Base-by-base conservation (phyloP, 1,284 basidiomycete genomes). In the Ustilago bromivora region DNA sequence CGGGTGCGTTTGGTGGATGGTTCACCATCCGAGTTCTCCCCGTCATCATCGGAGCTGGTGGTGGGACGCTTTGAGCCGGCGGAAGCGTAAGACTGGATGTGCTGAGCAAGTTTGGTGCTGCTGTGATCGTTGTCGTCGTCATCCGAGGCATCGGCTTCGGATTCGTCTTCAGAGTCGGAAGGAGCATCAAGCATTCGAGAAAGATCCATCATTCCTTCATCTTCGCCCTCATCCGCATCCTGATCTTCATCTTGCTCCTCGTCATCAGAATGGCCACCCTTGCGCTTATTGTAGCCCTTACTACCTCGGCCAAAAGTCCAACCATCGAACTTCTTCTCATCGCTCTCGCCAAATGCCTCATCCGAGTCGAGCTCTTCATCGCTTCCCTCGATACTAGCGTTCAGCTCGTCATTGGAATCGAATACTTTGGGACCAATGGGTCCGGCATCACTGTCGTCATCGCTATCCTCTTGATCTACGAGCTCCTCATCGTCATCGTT, bases 1-100 rank as follows among this genome's bases (percentile, higher is more conserved):
- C 91, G 90, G 82, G 92, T 92, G 65, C 89, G 80, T 66, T 81
- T 72, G 51, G 72, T 13, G 12, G 69, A 61, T 28, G 70, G 66
- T 12, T 67, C 61, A 31, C 49, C 60, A 49, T 52, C 59, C 2
- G 70, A 71, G 23, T 60, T 41, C 31, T 78, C 68, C 6, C 66
- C 62, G 38, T 67, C 72, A 4, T 61, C 64, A 15, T 31, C 23
- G 36, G 57, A 36, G 7, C 57, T 35, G 51, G 47, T 46, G 31
- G 59, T 40, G 4, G 47, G 47, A 36, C 71, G 70, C 46, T 73
- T 73, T 38, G 75, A 70, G 31, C 63, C 66, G 11, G 65, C 62
- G 17, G 36, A 38, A 38, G 76, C 76, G 31, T 71, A 71, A 2
- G 68, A 66, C 13, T 74, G 59, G 49, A 78, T 78, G 60, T 75